phyloP scores from a whole-genome alignment of 441 rosid species.

The Manihot esculenta region DNA sequence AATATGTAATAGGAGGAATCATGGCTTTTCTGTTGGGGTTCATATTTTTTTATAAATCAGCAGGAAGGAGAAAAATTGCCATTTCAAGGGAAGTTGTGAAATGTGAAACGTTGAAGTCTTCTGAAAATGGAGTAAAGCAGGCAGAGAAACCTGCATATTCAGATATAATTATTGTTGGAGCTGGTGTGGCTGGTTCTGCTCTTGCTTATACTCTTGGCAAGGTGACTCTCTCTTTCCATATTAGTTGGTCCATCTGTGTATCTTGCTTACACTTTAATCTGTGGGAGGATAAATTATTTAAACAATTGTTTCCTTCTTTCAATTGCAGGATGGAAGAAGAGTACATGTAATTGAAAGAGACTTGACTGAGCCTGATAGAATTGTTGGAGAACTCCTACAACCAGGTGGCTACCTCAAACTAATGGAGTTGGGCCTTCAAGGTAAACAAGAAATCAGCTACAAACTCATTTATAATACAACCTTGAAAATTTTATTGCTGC shows the following conservation, averaged over 20 bases:
- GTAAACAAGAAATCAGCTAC: constrained; percentile 20
- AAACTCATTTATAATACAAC: too few species aligned
- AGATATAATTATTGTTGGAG: too few species aligned
- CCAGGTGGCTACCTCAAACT: constrained; percentile 73
- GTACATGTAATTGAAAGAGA: too few species aligned
- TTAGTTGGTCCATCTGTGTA: background rate
- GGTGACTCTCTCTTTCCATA: constrained; percentile 4
- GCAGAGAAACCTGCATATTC: background rate
- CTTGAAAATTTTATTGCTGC: background rate
- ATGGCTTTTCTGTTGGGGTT: constrained; percentile 8
- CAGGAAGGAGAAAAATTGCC: background rate
- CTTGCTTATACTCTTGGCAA: too few species aligned
- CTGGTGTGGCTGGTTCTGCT: too few species aligned
- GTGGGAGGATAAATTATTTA: background rate
- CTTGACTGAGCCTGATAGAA: constrained; percentile 60
- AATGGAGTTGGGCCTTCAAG: constrained; percentile 66
- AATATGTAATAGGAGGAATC: background rate
- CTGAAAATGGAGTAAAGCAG: background rate
- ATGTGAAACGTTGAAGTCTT: background rate
- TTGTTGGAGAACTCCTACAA: constrained; percentile 70
- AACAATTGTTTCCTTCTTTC: background rate
- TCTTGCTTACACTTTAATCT: background rate
- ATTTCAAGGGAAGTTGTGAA: background rate
- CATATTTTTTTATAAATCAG: background rate
- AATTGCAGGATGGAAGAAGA: constrained; percentile 55